A percentile compares a stretch with the other conserved stretches of the same genome.
phyloP scores from a whole-genome alignment of 1,284 basidiomycete species.

The Ceratobasidium sp. region DNA sequence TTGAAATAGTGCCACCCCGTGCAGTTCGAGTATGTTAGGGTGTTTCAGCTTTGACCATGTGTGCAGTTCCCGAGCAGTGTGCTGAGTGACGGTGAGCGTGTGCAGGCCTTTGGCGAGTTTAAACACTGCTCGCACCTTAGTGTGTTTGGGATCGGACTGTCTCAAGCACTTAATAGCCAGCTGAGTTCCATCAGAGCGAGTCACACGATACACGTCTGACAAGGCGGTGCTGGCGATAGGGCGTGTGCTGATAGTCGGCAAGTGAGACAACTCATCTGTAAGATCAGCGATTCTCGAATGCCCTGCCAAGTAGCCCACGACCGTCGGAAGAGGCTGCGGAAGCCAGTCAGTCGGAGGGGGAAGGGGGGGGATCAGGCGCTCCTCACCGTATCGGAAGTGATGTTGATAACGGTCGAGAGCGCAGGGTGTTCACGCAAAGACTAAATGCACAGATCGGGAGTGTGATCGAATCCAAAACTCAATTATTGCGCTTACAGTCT shows the following conservation, averaged over 20 bases:
- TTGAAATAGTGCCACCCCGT: background rate
- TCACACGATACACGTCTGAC: background rate
- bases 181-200: background rate
- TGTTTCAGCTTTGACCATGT: slow-evolving; percentile 4
- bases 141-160: background rate
- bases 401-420: no score
- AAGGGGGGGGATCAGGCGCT: no score
- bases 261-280: background rate
- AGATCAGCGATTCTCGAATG: background rate
- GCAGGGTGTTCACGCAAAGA: background rate
- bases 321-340: background rate
- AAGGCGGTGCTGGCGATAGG: background rate
- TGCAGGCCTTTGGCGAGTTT: no score
- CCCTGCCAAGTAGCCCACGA: background rate
- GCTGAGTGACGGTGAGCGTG: background rate
- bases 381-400: no score
- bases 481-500: no score
- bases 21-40: background rate
- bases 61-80: background rate
- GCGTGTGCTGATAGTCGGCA: background rate
- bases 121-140: background rate
- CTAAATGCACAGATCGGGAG: no score
- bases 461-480: no score
- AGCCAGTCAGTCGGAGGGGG: background rate
- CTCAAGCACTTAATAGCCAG: background rate